Evolutionary conservation across 257 asterid species (phyloP).

Genomic region (Salvia hispanica): DNA sequence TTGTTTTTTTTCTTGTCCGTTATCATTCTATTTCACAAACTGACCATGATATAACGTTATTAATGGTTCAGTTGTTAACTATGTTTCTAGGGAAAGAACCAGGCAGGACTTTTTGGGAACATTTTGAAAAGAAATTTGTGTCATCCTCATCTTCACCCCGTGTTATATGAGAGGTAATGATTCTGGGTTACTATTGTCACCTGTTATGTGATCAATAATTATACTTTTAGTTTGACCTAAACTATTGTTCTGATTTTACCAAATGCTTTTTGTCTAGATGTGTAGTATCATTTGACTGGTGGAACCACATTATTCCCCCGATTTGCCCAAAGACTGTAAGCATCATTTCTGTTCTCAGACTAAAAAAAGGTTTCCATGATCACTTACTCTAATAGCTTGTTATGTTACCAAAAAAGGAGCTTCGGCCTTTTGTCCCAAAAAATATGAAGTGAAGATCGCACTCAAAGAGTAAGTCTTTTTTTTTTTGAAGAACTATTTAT

Average conservation of each 20-base stretch:
- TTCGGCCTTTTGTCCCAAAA: slow-evolving; percentile 93
- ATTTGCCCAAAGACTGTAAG: slow-evolving; percentile 96
- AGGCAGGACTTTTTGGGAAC: too few species aligned
- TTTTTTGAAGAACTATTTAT: slow-evolving; percentile 19
- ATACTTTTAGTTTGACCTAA: slow-evolving; percentile 27
- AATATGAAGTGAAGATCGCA: slow-evolving; percentile 73
- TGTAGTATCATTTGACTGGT: slow-evolving; percentile 93
- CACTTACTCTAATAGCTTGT: slow-evolving; percentile 12
- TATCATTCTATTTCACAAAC: too few species aligned
- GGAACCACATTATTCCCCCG: slow-evolving; percentile 90
- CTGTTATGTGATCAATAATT: slow-evolving; percentile 3
- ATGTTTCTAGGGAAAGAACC: slow-evolving; percentile 75
- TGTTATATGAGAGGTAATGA: slow-evolving; percentile 81
- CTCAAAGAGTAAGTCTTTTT: slow-evolving; percentile 77
- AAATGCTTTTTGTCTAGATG: slow-evolving; percentile 25
- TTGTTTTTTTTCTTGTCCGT: too few species aligned
- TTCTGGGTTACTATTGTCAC: slow-evolving; percentile 19
- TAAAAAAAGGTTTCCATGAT: slow-evolving; percentile 1
- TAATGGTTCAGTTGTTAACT: slow-evolving; percentile 18
- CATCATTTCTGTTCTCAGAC: slow-evolving; percentile 10
- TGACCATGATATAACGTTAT: background rate
- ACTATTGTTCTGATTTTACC: slow-evolving; percentile 25
- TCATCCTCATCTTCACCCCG: slow-evolving; percentile 92
- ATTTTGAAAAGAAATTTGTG: too few species aligned
- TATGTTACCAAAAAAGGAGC: slow-evolving; percentile 67